Evolutionary conservation across 2,329 filamentous ascomycete species (phyloP).

Genomic region (Talaromyces sp.): DNA sequence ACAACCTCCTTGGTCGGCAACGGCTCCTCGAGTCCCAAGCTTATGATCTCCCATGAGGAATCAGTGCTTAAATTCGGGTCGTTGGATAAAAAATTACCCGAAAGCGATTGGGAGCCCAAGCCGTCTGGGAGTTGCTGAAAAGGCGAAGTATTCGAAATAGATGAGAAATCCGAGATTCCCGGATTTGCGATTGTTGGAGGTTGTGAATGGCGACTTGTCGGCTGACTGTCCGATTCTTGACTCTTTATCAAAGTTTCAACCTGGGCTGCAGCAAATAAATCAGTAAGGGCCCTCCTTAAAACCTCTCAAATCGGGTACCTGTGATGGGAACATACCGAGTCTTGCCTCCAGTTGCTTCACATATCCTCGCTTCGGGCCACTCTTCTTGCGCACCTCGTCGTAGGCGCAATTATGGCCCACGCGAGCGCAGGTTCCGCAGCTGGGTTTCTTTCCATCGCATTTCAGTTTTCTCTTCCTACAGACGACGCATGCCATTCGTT

Average conservation of each 20-base stretch:
- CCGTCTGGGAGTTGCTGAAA: conserved; percentile 10
- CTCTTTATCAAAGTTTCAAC: conserved; percentile 87
- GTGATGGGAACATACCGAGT: conserved; percentile 61
- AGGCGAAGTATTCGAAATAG: conserved; percentile 15
- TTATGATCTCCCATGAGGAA: conserved; percentile 82
- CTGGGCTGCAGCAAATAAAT: conserved; percentile 59
- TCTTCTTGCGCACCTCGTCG: conserved; percentile 89
- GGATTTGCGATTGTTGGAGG: conserved; percentile 17
- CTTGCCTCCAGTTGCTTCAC: conserved; percentile 91
- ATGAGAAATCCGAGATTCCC: conserved; percentile 28
- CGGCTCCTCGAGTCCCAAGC: conserved; percentile 74
- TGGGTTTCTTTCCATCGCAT: conserved; percentile 79
- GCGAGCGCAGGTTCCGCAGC: conserved; percentile 83
- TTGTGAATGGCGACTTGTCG: conserved; percentile 15
- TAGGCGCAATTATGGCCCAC: conserved; percentile 84
- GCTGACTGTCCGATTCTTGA: conserved; percentile 52
- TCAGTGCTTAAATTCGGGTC: conserved; percentile 27
- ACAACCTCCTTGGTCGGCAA: conserved; percentile 74
- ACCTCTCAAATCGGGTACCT: neutral
- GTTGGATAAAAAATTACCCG: conserved; percentile 15
- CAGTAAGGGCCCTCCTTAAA: conserved; percentile 12
- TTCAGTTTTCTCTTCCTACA: conserved; percentile 89
- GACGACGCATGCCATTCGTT: conserved; percentile 90
- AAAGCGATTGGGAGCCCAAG: neutral
- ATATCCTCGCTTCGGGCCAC: conserved; percentile 88